Percentiles rank a stretch among this genome's conserved stretches.
phyloP scores from a whole-genome alignment of 306 rosid genomes.

The Sphenostylis stenocarpa region DNA sequence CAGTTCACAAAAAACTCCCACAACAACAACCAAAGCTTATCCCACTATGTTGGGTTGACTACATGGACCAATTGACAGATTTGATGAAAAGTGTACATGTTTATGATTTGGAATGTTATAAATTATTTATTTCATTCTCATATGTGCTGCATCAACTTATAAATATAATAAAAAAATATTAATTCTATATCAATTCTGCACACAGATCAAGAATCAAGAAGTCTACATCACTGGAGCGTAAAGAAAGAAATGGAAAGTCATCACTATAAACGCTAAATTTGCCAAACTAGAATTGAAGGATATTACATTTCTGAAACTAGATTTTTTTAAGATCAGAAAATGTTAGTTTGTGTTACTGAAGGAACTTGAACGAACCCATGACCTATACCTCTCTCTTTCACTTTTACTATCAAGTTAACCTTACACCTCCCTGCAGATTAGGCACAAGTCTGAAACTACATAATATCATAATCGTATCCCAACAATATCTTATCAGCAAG shows the following conservation, averaged over 20 bases:
- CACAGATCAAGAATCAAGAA: background rate
- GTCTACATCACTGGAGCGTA: background rate
- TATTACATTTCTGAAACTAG: background rate
- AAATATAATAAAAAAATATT: background rate
- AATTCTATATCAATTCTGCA: background rate
- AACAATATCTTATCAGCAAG: background rate
- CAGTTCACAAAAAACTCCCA: background rate
- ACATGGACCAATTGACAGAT: background rate
- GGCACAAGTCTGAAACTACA: background rate
- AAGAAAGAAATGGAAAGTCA: background rate
- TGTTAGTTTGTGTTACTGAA: too few species aligned
- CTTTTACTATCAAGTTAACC: too few species aligned
- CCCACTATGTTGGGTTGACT: background rate
- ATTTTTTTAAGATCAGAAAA: too few species aligned
- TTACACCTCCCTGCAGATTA: too few species aligned
- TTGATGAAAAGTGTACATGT: background rate
- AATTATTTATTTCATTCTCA: background rate
- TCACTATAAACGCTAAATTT: background rate
- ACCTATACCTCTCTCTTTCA: too few species aligned
- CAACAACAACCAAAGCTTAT: background rate
- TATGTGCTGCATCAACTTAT: background rate
- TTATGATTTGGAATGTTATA: background rate
- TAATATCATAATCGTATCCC: background rate
- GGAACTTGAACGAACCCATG: too few species aligned
- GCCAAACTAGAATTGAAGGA: background rate